These are phyloP conservation scores for Trypanosoma theileri DNA, from an alignment of 208 protist genomes.

Conservation along the genomic window DNA sequence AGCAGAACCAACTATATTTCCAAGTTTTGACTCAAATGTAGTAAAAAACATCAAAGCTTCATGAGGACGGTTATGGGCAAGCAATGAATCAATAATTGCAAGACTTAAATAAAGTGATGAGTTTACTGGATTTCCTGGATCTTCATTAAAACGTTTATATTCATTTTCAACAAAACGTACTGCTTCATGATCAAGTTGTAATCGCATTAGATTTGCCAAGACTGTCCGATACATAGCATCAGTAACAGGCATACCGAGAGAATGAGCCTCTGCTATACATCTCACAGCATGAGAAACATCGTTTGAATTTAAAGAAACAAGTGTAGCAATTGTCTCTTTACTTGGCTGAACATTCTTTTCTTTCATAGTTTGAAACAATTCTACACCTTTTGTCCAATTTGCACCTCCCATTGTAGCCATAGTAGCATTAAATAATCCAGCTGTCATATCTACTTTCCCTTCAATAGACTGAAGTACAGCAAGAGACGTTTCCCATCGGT, in stretches of 20 bases:
- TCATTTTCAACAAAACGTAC: conserved; percentile 69
- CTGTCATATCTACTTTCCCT: conserved; percentile 66
- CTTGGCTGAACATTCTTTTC: conserved; percentile 71
- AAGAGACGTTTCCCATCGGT: conserved; percentile 58
- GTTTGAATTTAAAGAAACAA: conserved; percentile 54
- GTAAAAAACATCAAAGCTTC: conserved; percentile 67
- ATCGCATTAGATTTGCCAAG: conserved; percentile 59
- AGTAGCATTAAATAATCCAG: conserved; percentile 84
- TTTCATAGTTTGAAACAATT: conserved; percentile 78
- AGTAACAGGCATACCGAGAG: conserved; percentile 72
- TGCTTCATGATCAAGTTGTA: conserved; percentile 76
- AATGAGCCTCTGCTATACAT: conserved; percentile 74
- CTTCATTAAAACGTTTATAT: conserved; percentile 41
- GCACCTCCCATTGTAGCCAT: conserved; percentile 61
- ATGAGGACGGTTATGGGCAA: conserved; percentile 62
- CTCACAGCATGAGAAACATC: conserved; percentile 64
- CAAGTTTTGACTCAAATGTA: conserved; percentile 60
- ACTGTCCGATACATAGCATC: conserved; percentile 80
- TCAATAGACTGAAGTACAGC: conserved; percentile 54
- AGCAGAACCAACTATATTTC: conserved; percentile 51
- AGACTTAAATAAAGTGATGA: conserved; percentile 58
- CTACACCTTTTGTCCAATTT: conserved; percentile 53
- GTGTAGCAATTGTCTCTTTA: conserved; percentile 68
- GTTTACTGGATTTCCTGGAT: conserved; percentile 55
- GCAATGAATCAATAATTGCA: conserved; percentile 73